A percentile compares a stretch with the other conserved stretches of the same genome.
Evolutionary conservation across 345 rosid species (phyloP).

Genomic region (Tarenaya hassleriana): DNA sequence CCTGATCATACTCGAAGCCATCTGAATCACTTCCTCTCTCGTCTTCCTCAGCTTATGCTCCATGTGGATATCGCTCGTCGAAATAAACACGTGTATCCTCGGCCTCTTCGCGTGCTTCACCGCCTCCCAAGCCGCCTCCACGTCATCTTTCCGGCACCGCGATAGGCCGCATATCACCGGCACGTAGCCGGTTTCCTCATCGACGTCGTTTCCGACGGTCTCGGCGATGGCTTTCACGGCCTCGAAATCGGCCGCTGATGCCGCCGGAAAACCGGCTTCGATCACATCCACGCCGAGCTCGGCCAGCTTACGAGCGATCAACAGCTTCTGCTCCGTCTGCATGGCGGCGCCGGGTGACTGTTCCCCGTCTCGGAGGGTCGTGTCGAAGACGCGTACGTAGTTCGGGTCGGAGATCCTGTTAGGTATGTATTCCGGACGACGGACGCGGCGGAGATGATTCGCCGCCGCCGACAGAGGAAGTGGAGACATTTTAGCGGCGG

Average conservation of each 20-base stretch:
- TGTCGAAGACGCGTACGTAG: constrained; percentile 81
- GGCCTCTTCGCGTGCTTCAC: constrained; percentile 75
- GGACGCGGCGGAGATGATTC: too few relatives aligned
- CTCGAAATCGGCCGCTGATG: constrained; percentile 73
- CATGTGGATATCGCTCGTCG: constrained; percentile 85
- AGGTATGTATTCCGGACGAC: constrained; percentile 66
- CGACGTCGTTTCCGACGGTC: constrained; percentile 67
- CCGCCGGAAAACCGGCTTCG: constrained; percentile 72
- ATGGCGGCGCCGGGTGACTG: constrained; percentile 93
- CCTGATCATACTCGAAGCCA: constrained; percentile 54
- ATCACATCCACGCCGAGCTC: constrained; percentile 87
- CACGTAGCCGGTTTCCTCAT: constrained; percentile 54
- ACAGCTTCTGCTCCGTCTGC: constrained; percentile 74
- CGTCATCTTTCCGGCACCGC: constrained; percentile 62
- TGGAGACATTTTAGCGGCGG: too few relatives aligned
- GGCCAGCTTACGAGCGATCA: constrained; percentile 71
- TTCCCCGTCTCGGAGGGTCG: constrained; percentile 96
- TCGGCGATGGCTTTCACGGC: constrained; percentile 64
- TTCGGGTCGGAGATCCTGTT: constrained; percentile 52
- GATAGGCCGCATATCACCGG: constrained; percentile 83
- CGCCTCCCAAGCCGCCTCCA: constrained; percentile 71
- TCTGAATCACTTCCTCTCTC: constrained; percentile 61
- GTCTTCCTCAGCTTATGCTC: constrained; percentile 71
- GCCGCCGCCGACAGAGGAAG: too few relatives aligned
- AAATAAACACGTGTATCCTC: constrained; percentile 65